A percentile compares a stretch with the other conserved stretches of the same genome.
phyloP scores from a whole-genome alignment of 176 grass and related monocot genomes.

The Oryza glaberrima region DNA sequence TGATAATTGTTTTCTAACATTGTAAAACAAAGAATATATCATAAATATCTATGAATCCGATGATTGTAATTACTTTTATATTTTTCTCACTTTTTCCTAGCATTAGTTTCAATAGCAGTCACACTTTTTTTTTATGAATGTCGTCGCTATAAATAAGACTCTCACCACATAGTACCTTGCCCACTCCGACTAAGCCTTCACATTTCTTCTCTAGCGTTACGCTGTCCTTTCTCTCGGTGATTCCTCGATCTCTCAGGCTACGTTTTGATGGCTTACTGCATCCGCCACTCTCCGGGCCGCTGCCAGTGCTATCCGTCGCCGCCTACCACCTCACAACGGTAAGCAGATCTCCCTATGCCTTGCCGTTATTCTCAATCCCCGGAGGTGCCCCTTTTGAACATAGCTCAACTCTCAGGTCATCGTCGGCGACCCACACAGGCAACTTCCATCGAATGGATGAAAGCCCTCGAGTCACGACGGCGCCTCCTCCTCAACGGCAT shows the following conservation, averaged over 20 bases:
- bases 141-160: background rate
- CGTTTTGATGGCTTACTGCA: background rate
- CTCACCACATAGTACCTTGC: accelerated
- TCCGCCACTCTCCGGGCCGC: accelerated
- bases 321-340: accelerated
- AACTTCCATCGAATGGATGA: background rate
- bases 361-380: background rate
- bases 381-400: accelerated
- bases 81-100: background rate
- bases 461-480: accelerated
- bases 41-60: background rate
- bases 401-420: background rate
- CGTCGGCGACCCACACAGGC: accelerated
- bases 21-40: background rate
- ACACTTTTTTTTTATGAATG: background rate
- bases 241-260: background rate
- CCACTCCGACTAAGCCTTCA: accelerated
- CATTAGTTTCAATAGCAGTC: too few species aligned
- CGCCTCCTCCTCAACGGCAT: accelerated
- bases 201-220: too few species aligned
- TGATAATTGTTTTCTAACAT: background rate
- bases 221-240: accelerated
- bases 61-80: background rate
- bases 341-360: accelerated
- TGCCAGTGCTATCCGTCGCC: accelerated